Base-by-base conservation (phyloP, 2,329 filamentous ascomycete genomes). In the Phoma sp. region DNA sequence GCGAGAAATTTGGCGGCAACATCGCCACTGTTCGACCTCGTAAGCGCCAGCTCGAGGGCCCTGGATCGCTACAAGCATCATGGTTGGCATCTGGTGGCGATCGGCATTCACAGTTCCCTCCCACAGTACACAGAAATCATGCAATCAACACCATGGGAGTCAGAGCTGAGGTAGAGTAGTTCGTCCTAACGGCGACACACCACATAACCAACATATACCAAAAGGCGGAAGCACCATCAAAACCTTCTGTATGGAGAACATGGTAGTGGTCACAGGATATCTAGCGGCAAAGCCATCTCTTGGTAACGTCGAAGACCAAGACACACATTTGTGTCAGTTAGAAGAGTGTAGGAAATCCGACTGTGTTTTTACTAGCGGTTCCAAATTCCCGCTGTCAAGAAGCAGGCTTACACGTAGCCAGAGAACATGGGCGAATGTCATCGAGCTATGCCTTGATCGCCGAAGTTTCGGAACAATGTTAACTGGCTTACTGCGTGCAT, bases 401-500 rank as follows among this genome's bases (percentile, higher is more conserved):
- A 49, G 33, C 43, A 45, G 19, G 33, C 33, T 39, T 48, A 32
- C 52, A 39, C 31, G 2, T 6, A 29, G 49, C 15, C 15, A 47
- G 41, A 24, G 7, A 29, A 33, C 15, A 6, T 32, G 38, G 49
- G 25, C 49, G 55, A 43, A 29, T 17, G 15, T 46, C 38, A 51
- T 43, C 15, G 32, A 22, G 29, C 13, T 33, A 40, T 32, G 29
- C 35, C 17, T 9, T 35, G 22, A 27, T 41, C 24, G 43, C 54
- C 43, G 36, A 40, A 35, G 35, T 32, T 1, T 41, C 41, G 46
- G 52, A 24, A 39, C 24, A 43, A 38, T 38, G 36, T 41, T 35
- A 10, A 27, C 37, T 37, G 37, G 46, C 36, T 51, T 43, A 55
- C 43, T 21, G 46, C 47, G 22, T 51, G 27, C 29, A 27, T 49